Percentiles rank a stretch among this genome's conserved stretches.
Conservation (phyloP, 2,329 filamentous ascomycete species). For the Bipolaris cookei region DNA sequence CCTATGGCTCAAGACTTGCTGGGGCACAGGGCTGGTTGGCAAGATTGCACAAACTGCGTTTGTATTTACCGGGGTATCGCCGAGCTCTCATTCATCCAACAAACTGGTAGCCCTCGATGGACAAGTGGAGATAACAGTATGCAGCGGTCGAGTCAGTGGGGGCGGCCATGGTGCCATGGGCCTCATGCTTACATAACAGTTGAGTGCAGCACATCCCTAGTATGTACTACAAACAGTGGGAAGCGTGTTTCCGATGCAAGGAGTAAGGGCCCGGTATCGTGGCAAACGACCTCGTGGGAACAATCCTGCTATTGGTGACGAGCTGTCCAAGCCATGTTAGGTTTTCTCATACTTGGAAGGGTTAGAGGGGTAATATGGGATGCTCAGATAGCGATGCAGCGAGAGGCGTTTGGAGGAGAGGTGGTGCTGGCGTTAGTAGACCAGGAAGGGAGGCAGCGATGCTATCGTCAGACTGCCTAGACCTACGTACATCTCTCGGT, state of each 20-base stretch:
- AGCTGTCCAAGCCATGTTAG: conserved; percentile 12
- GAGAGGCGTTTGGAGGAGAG: not conserved
- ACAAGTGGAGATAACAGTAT: not conserved
- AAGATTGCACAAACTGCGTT: conserved; percentile 30
- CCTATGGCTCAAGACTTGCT: conserved; percentile 25
- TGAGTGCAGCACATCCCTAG: conserved; percentile 9
- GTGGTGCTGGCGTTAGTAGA: not conserved
- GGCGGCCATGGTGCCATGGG: not conserved
- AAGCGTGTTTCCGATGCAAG: conserved; percentile 40
- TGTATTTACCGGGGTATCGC: conserved; percentile 3
- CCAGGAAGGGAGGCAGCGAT: not conserved
- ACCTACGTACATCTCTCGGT: not conserved
- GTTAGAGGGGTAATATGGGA: conserved; percentile 4
- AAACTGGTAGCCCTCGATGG: not conserved
- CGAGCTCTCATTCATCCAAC: not conserved
- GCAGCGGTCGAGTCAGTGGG: not conserved
- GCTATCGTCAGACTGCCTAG: conserved; percentile 7
- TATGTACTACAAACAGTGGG: conserved; percentile 13
- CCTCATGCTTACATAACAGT: conserved; percentile 2
- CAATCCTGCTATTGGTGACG: conserved; percentile 1
- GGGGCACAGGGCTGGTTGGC: conserved; percentile 25
- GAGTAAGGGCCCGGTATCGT: conserved; percentile 36
- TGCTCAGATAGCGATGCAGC: not conserved
- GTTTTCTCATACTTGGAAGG: conserved; percentile 7
- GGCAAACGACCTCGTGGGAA: conserved; percentile 32